Evolutionary conservation across 2,329 filamentous ascomycete genomes (phyloP).

Genomic region (Fusarium sambucinum): DNA sequence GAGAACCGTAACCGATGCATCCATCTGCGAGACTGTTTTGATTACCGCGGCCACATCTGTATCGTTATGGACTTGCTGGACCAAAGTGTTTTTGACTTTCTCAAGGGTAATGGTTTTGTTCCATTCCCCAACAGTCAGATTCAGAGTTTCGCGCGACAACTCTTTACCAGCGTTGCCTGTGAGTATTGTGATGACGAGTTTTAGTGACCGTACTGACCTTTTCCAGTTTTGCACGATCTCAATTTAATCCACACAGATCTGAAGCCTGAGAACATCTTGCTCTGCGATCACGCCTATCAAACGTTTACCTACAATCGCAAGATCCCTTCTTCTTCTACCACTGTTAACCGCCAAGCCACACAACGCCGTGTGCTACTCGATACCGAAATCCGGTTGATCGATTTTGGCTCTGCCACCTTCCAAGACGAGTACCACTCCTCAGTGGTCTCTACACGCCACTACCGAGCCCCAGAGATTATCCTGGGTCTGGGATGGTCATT

Average conservation of each 20-base stretch:
- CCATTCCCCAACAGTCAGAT: slow-evolving; percentile 99
- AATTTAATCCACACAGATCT: slow-evolving; percentile 94
- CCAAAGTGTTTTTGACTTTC: slow-evolving; percentile 97
- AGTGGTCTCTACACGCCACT: slow-evolving; percentile 77
- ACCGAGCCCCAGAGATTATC: slow-evolving; percentile 78
- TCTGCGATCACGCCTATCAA: slow-evolving; percentile 74
- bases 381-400: slow-evolving; percentile 77
- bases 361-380: slow-evolving; percentile 74
- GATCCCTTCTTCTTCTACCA: slow-evolving; percentile 75
- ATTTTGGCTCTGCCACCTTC: slow-evolving; percentile 79
- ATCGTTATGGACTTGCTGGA: slow-evolving; percentile 82
- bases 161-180: slow-evolving; percentile 99
- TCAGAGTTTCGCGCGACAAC: slow-evolving; percentile 92
- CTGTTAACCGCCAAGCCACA: slow-evolving; percentile 69
- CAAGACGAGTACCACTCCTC: slow-evolving; percentile 80
- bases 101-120: slow-evolving; percentile 94
- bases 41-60: slow-evolving; percentile 97
- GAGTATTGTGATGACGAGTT: slow-evolving; percentile 57
- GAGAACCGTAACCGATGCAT: slow-evolving; percentile 97
- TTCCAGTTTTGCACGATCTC: slow-evolving; percentile 88
- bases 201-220: slow-evolving; percentile 27
- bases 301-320: slow-evolving; percentile 78
- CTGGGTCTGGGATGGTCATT: slow-evolving; percentile 78
- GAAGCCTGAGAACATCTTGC: slow-evolving; percentile 77
- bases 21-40: slow-evolving; percentile 95